Percentiles rank a stretch among this genome's conserved stretches.
Evolutionary conservation across 2,329 filamentous ascomycete genomes (phyloP).

Genomic region (Rhynchosporium graminicola): DNA sequence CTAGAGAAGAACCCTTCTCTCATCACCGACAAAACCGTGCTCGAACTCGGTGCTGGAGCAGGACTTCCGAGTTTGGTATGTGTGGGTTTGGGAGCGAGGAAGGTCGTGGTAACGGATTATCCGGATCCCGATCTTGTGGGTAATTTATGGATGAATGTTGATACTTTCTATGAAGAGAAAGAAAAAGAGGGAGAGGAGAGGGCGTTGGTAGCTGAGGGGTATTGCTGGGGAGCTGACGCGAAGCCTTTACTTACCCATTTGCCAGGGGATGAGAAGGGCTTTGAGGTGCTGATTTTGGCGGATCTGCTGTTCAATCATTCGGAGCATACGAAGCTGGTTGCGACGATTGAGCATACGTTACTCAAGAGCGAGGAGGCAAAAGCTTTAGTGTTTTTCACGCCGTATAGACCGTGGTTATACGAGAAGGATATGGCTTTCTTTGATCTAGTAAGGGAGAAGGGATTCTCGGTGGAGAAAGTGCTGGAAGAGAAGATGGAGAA

Average conservation of each 20-base stretch:
- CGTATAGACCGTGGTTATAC: constrained; percentile 87
- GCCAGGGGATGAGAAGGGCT: constrained; percentile 45
- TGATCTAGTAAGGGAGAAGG: constrained; percentile 67
- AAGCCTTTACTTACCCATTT: constrained; percentile 60
- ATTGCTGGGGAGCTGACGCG: constrained; percentile 77
- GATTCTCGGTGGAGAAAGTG: constrained; percentile 77
- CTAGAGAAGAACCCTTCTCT: constrained; percentile 70
- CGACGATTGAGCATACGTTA: constrained; percentile 69
- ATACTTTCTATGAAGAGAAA: constrained; percentile 31
- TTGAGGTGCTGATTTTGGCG: constrained; percentile 82
- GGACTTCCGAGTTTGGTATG: constrained; percentile 81
- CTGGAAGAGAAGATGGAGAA: constrained; percentile 80
- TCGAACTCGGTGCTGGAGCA: constrained; percentile 87
- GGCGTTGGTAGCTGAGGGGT: constrained; percentile 64
- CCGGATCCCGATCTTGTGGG: constrained; percentile 80
- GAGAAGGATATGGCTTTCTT: constrained; percentile 88
- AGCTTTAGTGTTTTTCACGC: constrained; percentile 90
- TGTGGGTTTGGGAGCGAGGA: constrained; percentile 68
- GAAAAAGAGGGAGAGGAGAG: constrained; percentile 21
- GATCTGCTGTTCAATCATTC: constrained; percentile 91
- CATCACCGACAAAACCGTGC: constrained; percentile 67
- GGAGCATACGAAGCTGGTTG: constrained; percentile 77
- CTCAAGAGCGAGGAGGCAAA: constrained; percentile 43
- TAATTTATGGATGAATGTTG: constrained; percentile 77
- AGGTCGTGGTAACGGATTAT: constrained; percentile 83